Evolutionary conservation across 2,329 filamentous ascomycete species (phyloP), one percentile per base, ranked within the genome.

Genomic region (Aspergillus ochraceus): DNA sequence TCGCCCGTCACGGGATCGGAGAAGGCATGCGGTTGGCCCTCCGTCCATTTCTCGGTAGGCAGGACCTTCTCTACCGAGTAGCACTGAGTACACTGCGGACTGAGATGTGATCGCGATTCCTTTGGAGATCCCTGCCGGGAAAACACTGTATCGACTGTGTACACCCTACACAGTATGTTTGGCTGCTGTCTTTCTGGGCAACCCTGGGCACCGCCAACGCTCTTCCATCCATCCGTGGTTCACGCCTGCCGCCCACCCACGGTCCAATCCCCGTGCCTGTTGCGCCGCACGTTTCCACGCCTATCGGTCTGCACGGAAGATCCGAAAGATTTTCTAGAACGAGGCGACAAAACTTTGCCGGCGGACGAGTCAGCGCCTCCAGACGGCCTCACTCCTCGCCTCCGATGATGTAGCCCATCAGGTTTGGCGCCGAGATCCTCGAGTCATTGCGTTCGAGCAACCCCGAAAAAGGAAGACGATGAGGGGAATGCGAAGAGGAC

Each of bases 261-360:
- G 60, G 60, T 52, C 46, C 46, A 55, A 59, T 50, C 39, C 46
- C 55, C 57, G 58, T 62, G 56, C 52, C 58, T 64, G 56, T 52
- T 54, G 55, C 55, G 55, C 46, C 60, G 60, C 60, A 66, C 57
- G 57, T 54, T 60, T 45, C 46, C 29, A 54, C 49, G 39, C 26
- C 54, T 36, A 53, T 64, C 52, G 20, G 46, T 42, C 60, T 67
- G 66, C 66, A 69, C 63, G 57, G 66, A 68, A 68, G 57, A 58
- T 57, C 56, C 24, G 24, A 62, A 61, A 54, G 51, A 26, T 56
- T 55, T 68, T 68, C 66, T 64, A 66, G 65, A 69, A 68, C 36
- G 53, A 22, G 55, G 36, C 30, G 56, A 26, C 22, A 19, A 39
- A 36, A 42, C 11, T 9, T 29, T 22, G 24, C 36, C 36, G 36